Conservation (phyloP, 2,329 filamentous ascomycete species). For the Emydomyces testavorans region DNA sequence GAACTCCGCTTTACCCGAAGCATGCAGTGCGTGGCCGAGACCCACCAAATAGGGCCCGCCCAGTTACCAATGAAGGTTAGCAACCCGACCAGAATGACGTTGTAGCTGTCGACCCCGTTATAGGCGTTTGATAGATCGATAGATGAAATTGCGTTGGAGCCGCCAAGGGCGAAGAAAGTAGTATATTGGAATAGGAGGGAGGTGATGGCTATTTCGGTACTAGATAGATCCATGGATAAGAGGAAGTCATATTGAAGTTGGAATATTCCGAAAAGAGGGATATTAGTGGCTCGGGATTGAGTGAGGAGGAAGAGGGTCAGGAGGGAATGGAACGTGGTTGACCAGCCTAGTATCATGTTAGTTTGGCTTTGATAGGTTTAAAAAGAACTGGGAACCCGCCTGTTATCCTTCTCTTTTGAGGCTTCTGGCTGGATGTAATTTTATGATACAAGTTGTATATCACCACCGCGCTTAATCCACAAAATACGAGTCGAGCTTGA, state of each 20-base stretch:
- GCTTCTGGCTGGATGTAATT: conserved; percentile 6
- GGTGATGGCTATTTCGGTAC: conserved; percentile 54
- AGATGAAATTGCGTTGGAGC: conserved; percentile 90
- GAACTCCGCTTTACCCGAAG: conserved; percentile 15
- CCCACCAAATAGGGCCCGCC: conserved; percentile 84
- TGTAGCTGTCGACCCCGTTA: conserved; percentile 78
- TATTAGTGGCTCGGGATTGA: conserved; percentile 73
- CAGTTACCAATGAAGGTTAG: conserved; percentile 85
- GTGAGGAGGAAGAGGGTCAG: conserved; percentile 71
- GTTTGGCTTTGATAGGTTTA: neutral
- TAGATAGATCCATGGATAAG: conserved; percentile 30
- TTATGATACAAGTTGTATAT: conserved; percentile 19
- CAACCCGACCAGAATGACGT: conserved; percentile 64
- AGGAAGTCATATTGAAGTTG: conserved; percentile 49
- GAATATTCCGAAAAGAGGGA: conserved; percentile 72
- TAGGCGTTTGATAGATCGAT: conserved; percentile 90
- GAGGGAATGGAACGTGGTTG: conserved; percentile 49
- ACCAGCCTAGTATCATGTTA: conserved; percentile 16
- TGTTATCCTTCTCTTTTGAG: neutral
- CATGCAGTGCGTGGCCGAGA: conserved; percentile 44
- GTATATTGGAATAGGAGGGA: conserved; percentile 66
- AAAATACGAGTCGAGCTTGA: conserved; percentile 43
- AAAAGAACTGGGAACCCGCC: neutral
- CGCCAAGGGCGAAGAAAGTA: conserved; percentile 81
- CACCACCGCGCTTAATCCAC: conserved; percentile 32